Evolutionary conservation across 2,329 filamentous ascomycete species (phyloP).

Genomic region (Diaporthe sp.): DNA sequence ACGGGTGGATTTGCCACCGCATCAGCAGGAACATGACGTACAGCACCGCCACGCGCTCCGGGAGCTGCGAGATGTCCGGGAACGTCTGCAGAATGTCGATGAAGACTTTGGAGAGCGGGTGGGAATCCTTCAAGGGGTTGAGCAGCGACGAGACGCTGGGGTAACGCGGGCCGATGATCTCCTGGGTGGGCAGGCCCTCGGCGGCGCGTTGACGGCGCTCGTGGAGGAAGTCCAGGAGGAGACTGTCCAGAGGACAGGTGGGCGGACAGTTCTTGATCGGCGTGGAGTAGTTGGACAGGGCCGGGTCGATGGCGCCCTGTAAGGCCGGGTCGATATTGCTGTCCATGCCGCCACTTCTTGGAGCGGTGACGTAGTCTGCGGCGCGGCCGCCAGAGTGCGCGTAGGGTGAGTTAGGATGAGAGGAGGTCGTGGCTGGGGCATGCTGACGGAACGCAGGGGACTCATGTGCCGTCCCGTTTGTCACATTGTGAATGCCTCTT

Average conservation of each 20-base stretch:
- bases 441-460: constrained; percentile 61
- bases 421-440: constrained; percentile 18
- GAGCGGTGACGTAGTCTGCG: constrained; percentile 7
- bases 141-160: constrained; percentile 85
- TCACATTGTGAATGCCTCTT: constrained; percentile 64
- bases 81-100: constrained; percentile 90
- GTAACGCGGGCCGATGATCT: constrained; percentile 82
- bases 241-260: constrained; percentile 82
- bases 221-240: constrained; percentile 85
- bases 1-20: constrained; percentile 87
- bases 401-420: constrained; percentile 36
- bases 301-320: constrained; percentile 43
- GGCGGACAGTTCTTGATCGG: constrained; percentile 73
- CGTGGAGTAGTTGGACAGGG: constrained; percentile 45
- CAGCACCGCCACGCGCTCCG: constrained; percentile 85
- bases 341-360: constrained; percentile 31
- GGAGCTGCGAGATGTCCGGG: constrained; percentile 81
- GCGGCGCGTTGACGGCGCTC: constrained; percentile 76
- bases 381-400: constrained; percentile 10
- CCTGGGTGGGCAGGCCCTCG: constrained; percentile 73
- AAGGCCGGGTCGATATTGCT: constrained; percentile 44
- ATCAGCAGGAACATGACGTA: constrained; percentile 91
- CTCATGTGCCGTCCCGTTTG: constrained; percentile 62
- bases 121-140: constrained; percentile 77
- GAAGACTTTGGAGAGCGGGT: constrained; percentile 87